Evolutionary conservation across 805 yeast genomes (phyloP), one percentile per base, ranked within the genome.

Genomic region (Myxozyma neotropica): DNA sequence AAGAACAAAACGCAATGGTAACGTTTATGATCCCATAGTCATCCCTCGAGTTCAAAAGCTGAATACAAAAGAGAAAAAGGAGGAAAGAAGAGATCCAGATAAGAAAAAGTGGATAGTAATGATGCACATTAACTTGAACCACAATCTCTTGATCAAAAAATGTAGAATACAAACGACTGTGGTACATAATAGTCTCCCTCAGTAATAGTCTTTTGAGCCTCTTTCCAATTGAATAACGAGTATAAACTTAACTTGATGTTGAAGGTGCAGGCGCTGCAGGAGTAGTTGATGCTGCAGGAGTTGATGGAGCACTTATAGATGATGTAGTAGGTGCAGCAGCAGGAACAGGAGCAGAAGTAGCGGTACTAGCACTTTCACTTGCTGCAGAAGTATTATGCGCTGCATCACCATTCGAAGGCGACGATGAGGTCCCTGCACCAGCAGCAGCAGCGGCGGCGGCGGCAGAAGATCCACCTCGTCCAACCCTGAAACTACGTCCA

Each of bases 401-500:
- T 13, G 47, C 40, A 24, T 36, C 45, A 27, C 45, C 26, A 27
- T 36, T 23, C 4, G n/a, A n/a, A n/a, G n/a, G n/a, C n/a, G n/a
- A n/a, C n/a, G n/a, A n/a, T n/a, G n/a, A n/a, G n/a, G n/a, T n/a
- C n/a, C n/a, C n/a, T n/a, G n/a, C n/a, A n/a, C n/a, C n/a, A 19
- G 45, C 13, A 40, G 45, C 3, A 40, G 53, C 53, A 35, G 53
- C 26, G 4, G 29, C 23, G 7, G 4, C 23, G 27, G 33, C 27
- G 21, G 50, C 27, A 15, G 51, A n/a, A 5, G 38, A 39, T 17
- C 23, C 52, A 24, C 49, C 53, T 5, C 50, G 21, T 17, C 55
- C 51, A 43, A 55, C 55, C 19, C 59, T 33, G 7, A 53, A 53
- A 23, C 58, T 17, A 15, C 49, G 46, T 21, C 55, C 59, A 21